Evolutionary conservation across 495 filamentous ascomycete genomes (phyloP).

Genomic region (Chaetomidium leptoderma): DNA sequence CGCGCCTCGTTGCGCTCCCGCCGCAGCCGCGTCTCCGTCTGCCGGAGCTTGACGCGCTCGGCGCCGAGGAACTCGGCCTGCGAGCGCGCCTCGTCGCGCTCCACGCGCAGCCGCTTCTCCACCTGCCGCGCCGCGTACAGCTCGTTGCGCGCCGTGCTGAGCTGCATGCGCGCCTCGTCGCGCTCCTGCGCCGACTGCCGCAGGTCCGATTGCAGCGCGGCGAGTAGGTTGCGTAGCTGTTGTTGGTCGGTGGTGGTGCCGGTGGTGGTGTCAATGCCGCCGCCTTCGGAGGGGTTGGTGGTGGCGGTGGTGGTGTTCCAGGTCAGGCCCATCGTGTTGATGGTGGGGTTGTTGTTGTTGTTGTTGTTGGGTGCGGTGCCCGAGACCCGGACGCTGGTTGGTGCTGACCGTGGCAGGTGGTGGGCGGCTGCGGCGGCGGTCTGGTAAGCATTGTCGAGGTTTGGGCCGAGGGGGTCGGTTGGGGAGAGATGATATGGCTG

Average conservation of each 20-base stretch:
- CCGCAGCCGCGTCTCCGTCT: slow-evolving; percentile 22
- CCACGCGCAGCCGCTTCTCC: slow-evolving; percentile 26
- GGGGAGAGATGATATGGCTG: background rate
- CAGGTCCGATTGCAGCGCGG: slow-evolving; percentile 9
- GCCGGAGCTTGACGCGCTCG: slow-evolving; percentile 10
- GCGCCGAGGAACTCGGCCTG: slow-evolving; percentile 18
- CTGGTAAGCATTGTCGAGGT: background rate
- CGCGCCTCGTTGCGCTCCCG: slow-evolving; percentile 28
- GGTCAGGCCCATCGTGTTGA: slow-evolving; percentile 11
- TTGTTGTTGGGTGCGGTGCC: background rate
- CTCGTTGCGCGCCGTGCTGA: slow-evolving; percentile 28
- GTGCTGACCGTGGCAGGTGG: slow-evolving; percentile 5
- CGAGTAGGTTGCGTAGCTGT: slow-evolving; percentile 4
- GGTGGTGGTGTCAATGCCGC: background rate
- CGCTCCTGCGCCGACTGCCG: slow-evolving; percentile 18
- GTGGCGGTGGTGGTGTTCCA: background rate
- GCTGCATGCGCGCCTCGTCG: slow-evolving; percentile 22
- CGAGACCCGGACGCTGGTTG: slow-evolving; percentile 1
- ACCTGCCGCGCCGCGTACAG: slow-evolving; percentile 27
- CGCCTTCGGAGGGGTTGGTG: too few species aligned
- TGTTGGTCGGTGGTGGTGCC: background rate
- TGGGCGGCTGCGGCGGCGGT: too few species aligned
- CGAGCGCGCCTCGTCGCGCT: slow-evolving; percentile 26
- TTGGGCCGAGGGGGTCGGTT: background rate
- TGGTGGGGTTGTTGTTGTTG: background rate